Base-by-base conservation (phyloP, 2,329 filamentous ascomycete genomes). In the Colletotrichum ledebouriae region DNA sequence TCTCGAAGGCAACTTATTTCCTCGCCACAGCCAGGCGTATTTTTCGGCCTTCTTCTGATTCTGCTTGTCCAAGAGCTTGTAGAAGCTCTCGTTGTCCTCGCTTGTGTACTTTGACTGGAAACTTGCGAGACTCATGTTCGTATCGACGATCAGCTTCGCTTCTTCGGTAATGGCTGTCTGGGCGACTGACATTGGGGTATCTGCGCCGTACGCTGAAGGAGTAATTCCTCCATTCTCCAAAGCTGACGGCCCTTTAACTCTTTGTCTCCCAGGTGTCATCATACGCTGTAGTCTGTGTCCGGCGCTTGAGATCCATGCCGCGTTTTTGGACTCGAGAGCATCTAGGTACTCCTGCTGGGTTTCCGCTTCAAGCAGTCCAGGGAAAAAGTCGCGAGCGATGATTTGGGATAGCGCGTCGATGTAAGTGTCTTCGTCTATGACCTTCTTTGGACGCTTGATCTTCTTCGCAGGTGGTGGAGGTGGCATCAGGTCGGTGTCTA, bases 81-180 rank as follows among this genome's bases (percentile, higher is more conserved):
- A 97, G 82, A 99, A 98, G 73, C 93, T 97, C 77, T 98, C 96
- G 76, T 98, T 98, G 78, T 99, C 96, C 79, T 99, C 96, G 75
- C 94, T 97, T 1, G 95, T 99, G 80, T 98, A 98, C 73, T 93
- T 95, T 3, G 92, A 87, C 76, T 99, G 96, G 75, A 98, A 99
- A 1, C 90, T 88, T 60, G 90, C 89, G 1, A 99, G 85, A 68
- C 91, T 94, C 84, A 98, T 89, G 73, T 90, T 91, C 47, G 90
- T 89, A 76, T 97, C 90, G 17, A 93, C 83, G 37, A 85, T 79
- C 66, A 82, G 81, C 61, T 80, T 82, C 58, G 80, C 77, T 17
- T 77, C 76, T 15, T 77, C 75, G 22, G 29, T 29, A 9, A 76
- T 73, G 6, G 75, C 77, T 10, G 79, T 76, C 42, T 80, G 79